Conservation (phyloP, 768 basidiomycete species). For the Russula virescens region DNA sequence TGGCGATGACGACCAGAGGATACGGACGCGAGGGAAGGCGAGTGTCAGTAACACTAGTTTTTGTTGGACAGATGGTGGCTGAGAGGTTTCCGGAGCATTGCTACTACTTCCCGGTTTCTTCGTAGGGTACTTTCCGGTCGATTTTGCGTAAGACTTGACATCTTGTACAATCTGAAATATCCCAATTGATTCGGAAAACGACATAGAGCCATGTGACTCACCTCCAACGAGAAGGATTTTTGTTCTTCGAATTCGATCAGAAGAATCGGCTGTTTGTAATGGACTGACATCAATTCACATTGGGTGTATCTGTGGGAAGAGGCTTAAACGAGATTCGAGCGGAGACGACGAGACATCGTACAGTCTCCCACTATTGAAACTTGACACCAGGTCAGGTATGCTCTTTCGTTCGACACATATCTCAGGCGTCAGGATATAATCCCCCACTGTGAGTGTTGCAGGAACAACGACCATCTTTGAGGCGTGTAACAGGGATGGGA, state of each 20-base stretch:
- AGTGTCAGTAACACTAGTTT: constrained; percentile 88
- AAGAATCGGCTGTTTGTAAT: constrained; percentile 90
- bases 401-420: constrained; percentile 97
- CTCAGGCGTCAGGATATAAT: constrained; percentile 92
- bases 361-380: constrained; percentile 92
- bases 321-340: neutral
- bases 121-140: constrained; percentile 48
- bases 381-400: constrained; percentile 83
- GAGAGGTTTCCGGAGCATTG: constrained; percentile 32
- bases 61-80: constrained; percentile 65
- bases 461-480: constrained; percentile 77
- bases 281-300: constrained; percentile 93
- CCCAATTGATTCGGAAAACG: neutral
- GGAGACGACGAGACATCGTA: constrained; percentile 38
- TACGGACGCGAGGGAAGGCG: constrained; percentile 84
- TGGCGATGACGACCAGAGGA: constrained; percentile 97
- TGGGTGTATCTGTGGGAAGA: constrained; percentile 72
- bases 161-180: constrained; percentile 53
- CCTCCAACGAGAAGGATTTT: constrained; percentile 89
- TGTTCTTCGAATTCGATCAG: constrained; percentile 98
- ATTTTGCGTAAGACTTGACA: constrained; percentile 61
- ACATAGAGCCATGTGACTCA: constrained; percentile 31
- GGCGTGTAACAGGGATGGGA: constrained; percentile 87
- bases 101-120: constrained; percentile 40
- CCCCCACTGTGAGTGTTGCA: constrained; percentile 88